These are phyloP conservation scores for Ephemerocybe angulata DNA, from an alignment of 768 basidiomycete genomes.

Conservation along the genomic window DNA sequence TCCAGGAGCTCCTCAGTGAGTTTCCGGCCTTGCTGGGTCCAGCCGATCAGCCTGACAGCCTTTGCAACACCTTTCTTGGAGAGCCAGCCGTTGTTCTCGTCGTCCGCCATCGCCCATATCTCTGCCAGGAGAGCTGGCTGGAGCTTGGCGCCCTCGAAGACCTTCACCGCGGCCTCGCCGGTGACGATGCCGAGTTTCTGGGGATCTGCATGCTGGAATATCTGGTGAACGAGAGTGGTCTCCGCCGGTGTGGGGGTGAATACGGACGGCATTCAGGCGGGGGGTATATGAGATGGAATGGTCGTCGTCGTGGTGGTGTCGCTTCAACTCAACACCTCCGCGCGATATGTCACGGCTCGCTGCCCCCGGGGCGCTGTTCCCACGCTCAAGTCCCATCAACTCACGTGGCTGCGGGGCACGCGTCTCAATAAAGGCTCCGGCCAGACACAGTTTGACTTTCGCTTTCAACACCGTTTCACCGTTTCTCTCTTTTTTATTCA, in stretches of 20 bases:
- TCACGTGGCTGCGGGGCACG: slow-evolving; percentile 5
- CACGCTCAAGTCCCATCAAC: slow-evolving; percentile 3
- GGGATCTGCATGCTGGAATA: slow-evolving; percentile 70
- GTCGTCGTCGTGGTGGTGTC: slow-evolving; percentile 14
- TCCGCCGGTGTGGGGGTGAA: slow-evolving; percentile 48
- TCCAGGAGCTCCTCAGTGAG: slow-evolving; percentile 56
- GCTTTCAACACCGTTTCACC: slow-evolving; percentile 9
- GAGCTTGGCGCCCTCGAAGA: slow-evolving; percentile 83
- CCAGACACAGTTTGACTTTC: background rate
- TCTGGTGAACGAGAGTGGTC: slow-evolving; percentile 62
- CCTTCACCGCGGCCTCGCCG: slow-evolving; percentile 85
- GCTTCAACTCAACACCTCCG: background rate
- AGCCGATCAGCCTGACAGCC: slow-evolving; percentile 88
- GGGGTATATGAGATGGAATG: slow-evolving; percentile 2
- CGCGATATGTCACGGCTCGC: background rate
- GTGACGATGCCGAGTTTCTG: slow-evolving; percentile 82
- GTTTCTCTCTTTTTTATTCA: slow-evolving; percentile 14
- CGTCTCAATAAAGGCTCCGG: slow-evolving; percentile 2
- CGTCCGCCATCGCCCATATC: slow-evolving; percentile 91
- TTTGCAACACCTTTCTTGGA: slow-evolving; percentile 83
- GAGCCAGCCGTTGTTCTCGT: slow-evolving; percentile 90
- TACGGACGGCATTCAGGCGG: slow-evolving; percentile 39
- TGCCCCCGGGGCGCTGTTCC: slow-evolving; percentile 4
- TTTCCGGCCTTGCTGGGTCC: slow-evolving; percentile 84
- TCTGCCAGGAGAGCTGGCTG: slow-evolving; percentile 77